A percentile compares a stretch with the other conserved stretches of the same genome.
phyloP scores from a whole-genome alignment of 108 stramenopile genomes.

The Fragilaria crotonensis region DNA sequence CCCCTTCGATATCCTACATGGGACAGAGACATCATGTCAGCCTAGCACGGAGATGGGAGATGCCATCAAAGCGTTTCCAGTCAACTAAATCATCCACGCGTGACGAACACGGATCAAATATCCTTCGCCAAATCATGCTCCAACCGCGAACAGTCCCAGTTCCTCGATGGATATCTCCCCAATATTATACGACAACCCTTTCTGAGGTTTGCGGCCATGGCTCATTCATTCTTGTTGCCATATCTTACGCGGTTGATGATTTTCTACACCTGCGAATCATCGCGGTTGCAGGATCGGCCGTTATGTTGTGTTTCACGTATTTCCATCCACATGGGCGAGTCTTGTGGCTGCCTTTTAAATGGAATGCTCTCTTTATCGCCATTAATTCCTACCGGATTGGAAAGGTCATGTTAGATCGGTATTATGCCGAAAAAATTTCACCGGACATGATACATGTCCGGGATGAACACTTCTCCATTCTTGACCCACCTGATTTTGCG shows the following conservation, averaged over 20 bases:
- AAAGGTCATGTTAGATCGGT: slow-evolving; percentile 40
- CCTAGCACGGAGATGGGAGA: too few relatives aligned
- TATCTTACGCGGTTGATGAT: slow-evolving; percentile 70
- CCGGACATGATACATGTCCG: slow-evolving; percentile 35
- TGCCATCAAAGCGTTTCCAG: too few relatives aligned
- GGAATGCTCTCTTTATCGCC: slow-evolving; percentile 75
- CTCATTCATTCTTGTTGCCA: slow-evolving; percentile 74
- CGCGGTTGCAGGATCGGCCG: slow-evolving; percentile 60
- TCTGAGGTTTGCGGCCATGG: slow-evolving; percentile 71
- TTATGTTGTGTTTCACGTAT: slow-evolving; percentile 80
- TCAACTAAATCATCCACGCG: neutral
- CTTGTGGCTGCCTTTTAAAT: slow-evolving; percentile 80
- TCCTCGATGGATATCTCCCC: slow-evolving; percentile 74
- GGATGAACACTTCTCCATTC: slow-evolving; percentile 55
- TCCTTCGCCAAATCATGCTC: slow-evolving; percentile 3
- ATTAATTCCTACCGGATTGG: slow-evolving; percentile 68
- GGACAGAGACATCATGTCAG: too few relatives aligned
- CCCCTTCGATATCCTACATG: too few relatives aligned
- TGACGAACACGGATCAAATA: neutral
- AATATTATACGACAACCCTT: slow-evolving; percentile 45
- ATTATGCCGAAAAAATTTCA: slow-evolving; percentile 35
- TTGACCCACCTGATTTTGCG: slow-evolving; percentile 64
- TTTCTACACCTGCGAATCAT: slow-evolving; percentile 65
- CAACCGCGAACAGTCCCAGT: slow-evolving; percentile 60
- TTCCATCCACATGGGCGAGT: slow-evolving; percentile 85